phyloP scores from a whole-genome alignment of 306 rosid genomes.

The Medicago lupulina region DNA sequence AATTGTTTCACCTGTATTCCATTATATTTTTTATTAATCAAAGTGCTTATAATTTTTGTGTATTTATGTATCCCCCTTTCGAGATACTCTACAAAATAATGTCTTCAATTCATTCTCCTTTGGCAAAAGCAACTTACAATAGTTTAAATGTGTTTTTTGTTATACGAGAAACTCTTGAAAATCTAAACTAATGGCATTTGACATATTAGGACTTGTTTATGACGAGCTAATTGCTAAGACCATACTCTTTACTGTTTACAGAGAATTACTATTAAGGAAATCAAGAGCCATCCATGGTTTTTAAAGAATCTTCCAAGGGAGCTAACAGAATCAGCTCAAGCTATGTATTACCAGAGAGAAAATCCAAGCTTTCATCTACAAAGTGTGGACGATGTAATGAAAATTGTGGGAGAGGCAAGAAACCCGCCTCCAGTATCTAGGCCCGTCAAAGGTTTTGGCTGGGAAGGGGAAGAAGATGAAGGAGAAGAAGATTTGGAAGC shows the following conservation, averaged over 20 bases:
- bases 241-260: slow-evolving; percentile 45
- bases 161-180: not conserved
- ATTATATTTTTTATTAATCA: not conserved
- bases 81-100: too few relatives aligned
- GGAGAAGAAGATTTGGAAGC: slow-evolving; percentile 44
- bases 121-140: too few relatives aligned
- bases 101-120: too few relatives aligned
- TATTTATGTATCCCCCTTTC: too few relatives aligned
- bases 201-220: slow-evolving; percentile 12
- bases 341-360: slow-evolving; percentile 65
- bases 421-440: slow-evolving; percentile 65
- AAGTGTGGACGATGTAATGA: slow-evolving; percentile 72
- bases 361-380: slow-evolving; percentile 72
- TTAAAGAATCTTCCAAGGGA: slow-evolving; percentile 86
- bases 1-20: not conserved
- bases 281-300: slow-evolving; percentile 86
- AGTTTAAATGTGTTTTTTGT: not conserved
- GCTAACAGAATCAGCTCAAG: slow-evolving; percentile 75
- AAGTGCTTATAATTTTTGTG: not conserved
- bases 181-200: not conserved
- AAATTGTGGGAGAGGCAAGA: slow-evolving; percentile 80
- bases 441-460: slow-evolving; percentile 61
- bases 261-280: slow-evolving; percentile 75
- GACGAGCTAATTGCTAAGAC: slow-evolving; percentile 23
- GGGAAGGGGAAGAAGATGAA: slow-evolving; percentile 67